phyloP scores from a whole-genome alignment of 164 flowering plant species.

The Stephania cephalantha region DNA sequence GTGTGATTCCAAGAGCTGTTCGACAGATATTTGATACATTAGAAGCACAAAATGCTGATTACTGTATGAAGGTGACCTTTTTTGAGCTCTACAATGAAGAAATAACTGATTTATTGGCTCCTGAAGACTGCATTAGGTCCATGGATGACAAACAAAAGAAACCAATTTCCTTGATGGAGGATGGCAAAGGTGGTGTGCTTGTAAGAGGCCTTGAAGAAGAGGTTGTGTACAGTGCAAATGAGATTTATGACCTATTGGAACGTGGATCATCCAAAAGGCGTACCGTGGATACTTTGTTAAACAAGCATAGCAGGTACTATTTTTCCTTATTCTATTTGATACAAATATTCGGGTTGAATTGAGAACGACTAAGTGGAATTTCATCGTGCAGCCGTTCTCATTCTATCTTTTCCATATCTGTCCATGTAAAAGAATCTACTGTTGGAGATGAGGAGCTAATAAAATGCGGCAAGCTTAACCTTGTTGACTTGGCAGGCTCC shows the following conservation, averaged over 20 bases:
- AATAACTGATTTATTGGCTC: conserved; percentile 28
- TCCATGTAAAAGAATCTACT: conserved; percentile 24
- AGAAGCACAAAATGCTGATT: conserved; percentile 31
- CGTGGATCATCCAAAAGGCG: conserved; percentile 29
- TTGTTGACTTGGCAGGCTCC: conserved; percentile 32
- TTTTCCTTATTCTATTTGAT: too few relatives aligned
- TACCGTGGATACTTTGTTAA: conserved; percentile 26
- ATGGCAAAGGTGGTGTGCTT: conserved; percentile 27
- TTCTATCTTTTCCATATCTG: conserved; percentile 28
- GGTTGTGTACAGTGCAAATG: conserved; percentile 29
- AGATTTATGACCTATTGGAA: conserved; percentile 27
- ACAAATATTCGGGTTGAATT: background rate
- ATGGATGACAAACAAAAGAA: conserved; percentile 26
- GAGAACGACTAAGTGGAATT: background rate
- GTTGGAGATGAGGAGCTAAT: conserved; percentile 24
- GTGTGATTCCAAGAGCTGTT: conserved; percentile 32
- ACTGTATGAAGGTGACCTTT: conserved; percentile 32
- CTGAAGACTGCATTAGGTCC: conserved; percentile 20
- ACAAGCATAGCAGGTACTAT: conserved; percentile 30
- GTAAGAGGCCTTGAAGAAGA: conserved; percentile 35
- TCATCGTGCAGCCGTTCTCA: conserved; percentile 26
- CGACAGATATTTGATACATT: conserved; percentile 28
- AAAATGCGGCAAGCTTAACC: conserved; percentile 32
- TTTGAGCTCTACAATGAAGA: conserved; percentile 36
- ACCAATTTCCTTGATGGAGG: conserved; percentile 30